Evolutionary conservation across 345 rosid species (phyloP).

Genomic region (Gossypium stocksii): DNA sequence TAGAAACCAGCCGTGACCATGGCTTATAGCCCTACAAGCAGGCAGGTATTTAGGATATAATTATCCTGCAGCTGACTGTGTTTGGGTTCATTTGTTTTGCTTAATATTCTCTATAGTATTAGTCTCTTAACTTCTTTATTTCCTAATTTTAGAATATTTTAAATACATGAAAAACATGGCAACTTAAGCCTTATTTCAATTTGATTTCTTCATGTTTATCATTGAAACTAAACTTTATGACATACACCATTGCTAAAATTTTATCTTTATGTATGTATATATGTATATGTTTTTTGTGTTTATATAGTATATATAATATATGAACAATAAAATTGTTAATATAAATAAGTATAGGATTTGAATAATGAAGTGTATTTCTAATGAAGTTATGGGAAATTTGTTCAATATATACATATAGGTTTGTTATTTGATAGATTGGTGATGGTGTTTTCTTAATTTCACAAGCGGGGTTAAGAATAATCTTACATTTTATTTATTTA

Average conservation of each 20-base stretch:
- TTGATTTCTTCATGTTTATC: slow-evolving; percentile 5
- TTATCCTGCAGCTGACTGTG: slow-evolving; percentile 27
- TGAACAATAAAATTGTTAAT: too few species aligned
- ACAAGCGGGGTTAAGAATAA: too few species aligned
- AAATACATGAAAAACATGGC: slow-evolving; percentile 25
- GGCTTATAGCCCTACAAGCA: slow-evolving; percentile 13
- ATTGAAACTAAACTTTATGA: slow-evolving; percentile 4
- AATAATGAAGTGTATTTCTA: too few species aligned
- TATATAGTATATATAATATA: too few species aligned
- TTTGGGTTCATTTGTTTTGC: neutral
- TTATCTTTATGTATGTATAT: neutral
- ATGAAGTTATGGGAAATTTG: too few species aligned
- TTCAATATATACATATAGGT: too few species aligned
- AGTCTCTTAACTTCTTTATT: neutral
- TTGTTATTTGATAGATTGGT: too few species aligned
- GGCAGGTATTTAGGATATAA: slow-evolving; percentile 28
- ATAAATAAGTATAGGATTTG: too few species aligned
- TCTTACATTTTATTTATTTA: too few species aligned
- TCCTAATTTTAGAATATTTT: neutral
- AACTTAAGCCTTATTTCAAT: slow-evolving; percentile 21
- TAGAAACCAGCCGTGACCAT: slow-evolving; percentile 30
- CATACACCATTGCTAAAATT: neutral
- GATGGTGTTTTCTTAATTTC: too few species aligned
- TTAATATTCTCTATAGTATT: neutral
- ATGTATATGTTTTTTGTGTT: neutral